phyloP scores from a whole-genome alignment of 495 filamentous ascomycete species.

The Aspergillus affinis region DNA sequence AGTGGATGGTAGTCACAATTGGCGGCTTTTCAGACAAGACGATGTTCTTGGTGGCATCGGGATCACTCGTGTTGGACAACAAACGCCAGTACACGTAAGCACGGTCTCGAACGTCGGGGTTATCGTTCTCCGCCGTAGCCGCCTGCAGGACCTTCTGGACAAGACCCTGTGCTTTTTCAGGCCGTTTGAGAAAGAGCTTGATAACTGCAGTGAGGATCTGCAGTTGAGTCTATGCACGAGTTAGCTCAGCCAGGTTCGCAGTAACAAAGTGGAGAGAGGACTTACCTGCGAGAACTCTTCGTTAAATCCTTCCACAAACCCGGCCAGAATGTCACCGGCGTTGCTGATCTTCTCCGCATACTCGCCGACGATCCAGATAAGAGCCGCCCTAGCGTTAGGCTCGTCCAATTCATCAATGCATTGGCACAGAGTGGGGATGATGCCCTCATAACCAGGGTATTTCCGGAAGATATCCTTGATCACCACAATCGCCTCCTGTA shows the following conservation, averaged over 20 bases:
- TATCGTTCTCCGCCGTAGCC: conserved; percentile 92
- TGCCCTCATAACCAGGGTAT: conserved; percentile 96
- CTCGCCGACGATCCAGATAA: conserved; percentile 99
- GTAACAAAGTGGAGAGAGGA: conserved; percentile 2
- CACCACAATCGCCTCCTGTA: conserved; percentile 96
- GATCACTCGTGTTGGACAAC: conserved; percentile 78
- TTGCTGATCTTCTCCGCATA: conserved; percentile 99
- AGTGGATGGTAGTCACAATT: conserved; percentile 89
- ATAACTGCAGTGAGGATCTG: conserved; percentile 96
- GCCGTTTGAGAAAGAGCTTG: conserved; percentile 95
- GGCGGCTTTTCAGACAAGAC: conserved; percentile 92
- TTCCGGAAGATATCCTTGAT: conserved; percentile 99
- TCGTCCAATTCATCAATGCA: conserved; percentile 97
- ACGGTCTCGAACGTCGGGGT: conserved; percentile 93
- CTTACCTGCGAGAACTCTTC: conserved; percentile 85
- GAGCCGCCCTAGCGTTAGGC: conserved; percentile 82
- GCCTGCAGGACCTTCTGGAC: conserved; percentile 92
- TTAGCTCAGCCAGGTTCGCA: conserved; percentile 4
- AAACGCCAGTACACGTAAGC: conserved; percentile 99
- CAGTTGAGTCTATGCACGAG: conserved; percentile 68
- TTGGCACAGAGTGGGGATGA: conserved; percentile 93
- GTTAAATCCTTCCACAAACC: conserved; percentile 88
- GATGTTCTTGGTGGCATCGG: conserved; percentile 82
- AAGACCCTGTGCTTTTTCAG: conserved; percentile 85
- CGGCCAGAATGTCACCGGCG: conserved; percentile 81